Percentiles rank a stretch among this genome's conserved stretches.
Conservation (phyloP, 768 basidiomycete genomes). For the Termitomyces bulborhizus region DNA sequence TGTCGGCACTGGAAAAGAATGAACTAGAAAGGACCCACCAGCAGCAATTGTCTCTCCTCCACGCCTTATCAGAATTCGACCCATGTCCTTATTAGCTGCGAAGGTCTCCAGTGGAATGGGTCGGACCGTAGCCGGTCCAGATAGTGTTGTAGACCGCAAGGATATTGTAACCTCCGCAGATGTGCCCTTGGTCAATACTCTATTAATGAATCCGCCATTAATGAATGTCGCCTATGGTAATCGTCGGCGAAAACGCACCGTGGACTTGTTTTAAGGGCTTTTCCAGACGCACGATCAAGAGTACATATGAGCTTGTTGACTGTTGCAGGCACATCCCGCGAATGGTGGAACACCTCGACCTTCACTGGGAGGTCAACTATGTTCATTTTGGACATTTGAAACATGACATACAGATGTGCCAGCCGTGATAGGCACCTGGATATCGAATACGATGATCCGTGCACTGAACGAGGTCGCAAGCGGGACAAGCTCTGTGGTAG, state of each 20-base stretch:
- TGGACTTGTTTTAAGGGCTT: constrained; percentile 71
- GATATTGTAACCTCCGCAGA: constrained; percentile 87
- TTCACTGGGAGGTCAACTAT: constrained; percentile 18
- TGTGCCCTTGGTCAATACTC: constrained; percentile 77
- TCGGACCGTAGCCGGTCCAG: constrained; percentile 38
- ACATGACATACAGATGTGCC: constrained; percentile 65
- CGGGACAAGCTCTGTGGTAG: constrained; percentile 62
- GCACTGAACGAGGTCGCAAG: constrained; percentile 76
- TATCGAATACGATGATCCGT: constrained; percentile 90
- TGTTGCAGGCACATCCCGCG: constrained; percentile 85
- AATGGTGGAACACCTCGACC: constrained; percentile 96
- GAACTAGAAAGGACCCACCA: constrained; percentile 37
- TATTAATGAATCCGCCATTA: constrained; percentile 19
- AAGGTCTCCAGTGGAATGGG: constrained; percentile 87
- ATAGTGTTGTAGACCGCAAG: constrained; percentile 51
- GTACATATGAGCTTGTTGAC: constrained; percentile 75
- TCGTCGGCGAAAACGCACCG: constrained; percentile 40
- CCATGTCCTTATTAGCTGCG: constrained; percentile 91
- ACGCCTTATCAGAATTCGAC: constrained; percentile 78
- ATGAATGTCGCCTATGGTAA: neutral
- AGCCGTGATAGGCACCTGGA: constrained; percentile 80
- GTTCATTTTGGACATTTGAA: neutral
- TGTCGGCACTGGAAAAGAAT: neutral
- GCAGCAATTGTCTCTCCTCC: constrained; percentile 94
- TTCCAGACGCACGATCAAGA: constrained; percentile 73